A percentile compares a stretch with the other conserved stretches of the same genome.
Evolutionary conservation across 768 basidiomycete species (phyloP).

Genomic region (Suillus cothurnatus): DNA sequence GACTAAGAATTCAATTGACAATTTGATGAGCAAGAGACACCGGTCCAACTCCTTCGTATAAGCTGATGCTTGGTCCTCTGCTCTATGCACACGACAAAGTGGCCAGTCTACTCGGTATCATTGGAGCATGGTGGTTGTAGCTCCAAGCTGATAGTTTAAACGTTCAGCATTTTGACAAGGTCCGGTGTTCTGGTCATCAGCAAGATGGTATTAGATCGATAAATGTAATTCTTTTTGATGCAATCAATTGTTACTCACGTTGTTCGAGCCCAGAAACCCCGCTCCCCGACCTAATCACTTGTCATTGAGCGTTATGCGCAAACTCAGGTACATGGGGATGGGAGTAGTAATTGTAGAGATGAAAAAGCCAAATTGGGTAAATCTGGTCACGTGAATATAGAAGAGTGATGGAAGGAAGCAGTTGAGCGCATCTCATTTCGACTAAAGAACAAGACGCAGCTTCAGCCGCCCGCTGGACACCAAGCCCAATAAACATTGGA

Average conservation of each 20-base stretch:
- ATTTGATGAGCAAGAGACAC: background rate
- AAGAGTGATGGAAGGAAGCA: background rate
- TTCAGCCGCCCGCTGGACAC: conserved; percentile 8
- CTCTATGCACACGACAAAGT: background rate
- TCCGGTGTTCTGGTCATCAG: background rate
- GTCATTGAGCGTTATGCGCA: background rate
- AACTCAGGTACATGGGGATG: background rate
- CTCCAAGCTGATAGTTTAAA: background rate
- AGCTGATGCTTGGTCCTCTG: background rate
- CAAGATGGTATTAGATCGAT: background rate
- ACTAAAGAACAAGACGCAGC: background rate
- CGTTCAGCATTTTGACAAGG: too few species aligned
- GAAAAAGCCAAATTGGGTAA: background rate
- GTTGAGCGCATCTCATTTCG: background rate
- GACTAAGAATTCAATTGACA: background rate
- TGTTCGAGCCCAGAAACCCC: background rate
- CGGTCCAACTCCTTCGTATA: background rate
- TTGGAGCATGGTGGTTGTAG: background rate
- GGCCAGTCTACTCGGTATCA: background rate
- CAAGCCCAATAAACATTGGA: background rate
- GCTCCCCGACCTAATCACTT: background rate
- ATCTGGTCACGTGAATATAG: background rate
- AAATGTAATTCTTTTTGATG: background rate
- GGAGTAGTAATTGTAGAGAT: background rate
- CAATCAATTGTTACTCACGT: background rate